Evolutionary conservation across 495 filamentous ascomycete genomes (phyloP).

Genomic region (Penicillium crystallinum): DNA sequence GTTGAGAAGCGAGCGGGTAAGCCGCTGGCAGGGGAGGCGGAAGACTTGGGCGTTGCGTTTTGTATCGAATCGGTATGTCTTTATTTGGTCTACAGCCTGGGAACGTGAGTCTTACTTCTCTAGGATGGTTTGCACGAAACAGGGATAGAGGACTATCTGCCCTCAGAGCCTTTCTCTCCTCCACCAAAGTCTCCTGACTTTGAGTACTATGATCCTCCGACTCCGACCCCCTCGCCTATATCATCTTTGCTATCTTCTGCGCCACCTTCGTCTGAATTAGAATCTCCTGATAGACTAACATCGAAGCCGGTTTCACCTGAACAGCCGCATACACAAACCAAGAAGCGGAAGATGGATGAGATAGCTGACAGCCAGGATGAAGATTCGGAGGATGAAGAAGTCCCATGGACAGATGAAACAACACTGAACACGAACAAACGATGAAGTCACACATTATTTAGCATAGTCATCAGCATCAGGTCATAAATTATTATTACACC

Average conservation of each 20-base stretch:
- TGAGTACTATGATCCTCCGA: conserved; percentile 6
- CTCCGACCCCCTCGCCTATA: conserved; percentile 1
- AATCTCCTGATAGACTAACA: neutral
- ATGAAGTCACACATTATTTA: neutral
- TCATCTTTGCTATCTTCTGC: conserved; percentile 1
- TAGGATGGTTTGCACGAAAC: conserved; percentile 31
- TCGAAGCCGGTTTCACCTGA: conserved; percentile 1
- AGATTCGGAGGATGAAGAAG: conserved; percentile 19
- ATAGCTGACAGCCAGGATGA: conserved; percentile 49
- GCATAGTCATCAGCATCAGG: neutral
- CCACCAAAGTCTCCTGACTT: conserved; percentile 7
- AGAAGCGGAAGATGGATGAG: conserved; percentile 49
- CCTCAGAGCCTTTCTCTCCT: neutral
- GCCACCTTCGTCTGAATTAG: neutral
- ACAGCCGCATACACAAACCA: conserved; percentile 14
- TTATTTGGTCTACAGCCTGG: neutral
- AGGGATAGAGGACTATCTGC: neutral
- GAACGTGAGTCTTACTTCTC: neutral
- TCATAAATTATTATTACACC: neutral
- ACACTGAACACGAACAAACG: neutral
- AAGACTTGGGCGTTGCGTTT: conserved; percentile 37
- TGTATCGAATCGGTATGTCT: conserved; percentile 34
- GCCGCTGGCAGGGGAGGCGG: conserved; percentile 23
- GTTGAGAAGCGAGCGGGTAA: conserved; percentile 42
- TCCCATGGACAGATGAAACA: conserved; percentile 6